Conservation (phyloP, 305 asterid species). For the Rubia balearica region DNA sequence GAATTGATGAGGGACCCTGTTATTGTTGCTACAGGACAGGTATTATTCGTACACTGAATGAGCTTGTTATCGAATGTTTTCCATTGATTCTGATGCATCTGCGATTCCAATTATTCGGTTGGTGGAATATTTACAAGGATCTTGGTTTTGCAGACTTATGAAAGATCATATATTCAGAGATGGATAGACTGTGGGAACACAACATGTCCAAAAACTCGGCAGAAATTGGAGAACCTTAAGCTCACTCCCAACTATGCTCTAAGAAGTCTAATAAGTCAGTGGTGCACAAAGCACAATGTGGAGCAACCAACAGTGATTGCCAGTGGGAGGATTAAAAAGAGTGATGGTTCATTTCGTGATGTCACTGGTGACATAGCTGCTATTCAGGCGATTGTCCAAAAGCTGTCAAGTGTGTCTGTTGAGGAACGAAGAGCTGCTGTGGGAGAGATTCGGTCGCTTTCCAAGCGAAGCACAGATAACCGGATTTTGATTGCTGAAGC, state of each 20-base stretch:
- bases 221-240: conserved; percentile 62
- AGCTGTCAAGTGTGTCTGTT: conserved; percentile 49
- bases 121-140: neutral
- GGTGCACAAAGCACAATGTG: conserved; percentile 63
- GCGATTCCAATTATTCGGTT: neutral
- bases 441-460: conserved; percentile 46
- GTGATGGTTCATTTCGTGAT: conserved; percentile 77
- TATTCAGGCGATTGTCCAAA: conserved; percentile 56
- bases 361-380: conserved; percentile 61
- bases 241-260: conserved; percentile 78
- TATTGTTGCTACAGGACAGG: conserved; percentile 83
- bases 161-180: conserved; percentile 83
- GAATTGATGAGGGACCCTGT: conserved; percentile 97
- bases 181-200: conserved; percentile 93
- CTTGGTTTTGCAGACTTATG: conserved; percentile 62
- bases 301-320: conserved; percentile 49
- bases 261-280: conserved; percentile 65
- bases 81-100: neutral
- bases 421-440: conserved; percentile 68
- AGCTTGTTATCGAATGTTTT: neutral
- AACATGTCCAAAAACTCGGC: conserved; percentile 97
- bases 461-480: conserved; percentile 86
- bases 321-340: conserved; percentile 59
- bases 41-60: neutral
- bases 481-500: conserved; percentile 81